phyloP scores from a whole-genome alignment of 805 yeast genomes.

The Candida vaughaniae region DNA sequence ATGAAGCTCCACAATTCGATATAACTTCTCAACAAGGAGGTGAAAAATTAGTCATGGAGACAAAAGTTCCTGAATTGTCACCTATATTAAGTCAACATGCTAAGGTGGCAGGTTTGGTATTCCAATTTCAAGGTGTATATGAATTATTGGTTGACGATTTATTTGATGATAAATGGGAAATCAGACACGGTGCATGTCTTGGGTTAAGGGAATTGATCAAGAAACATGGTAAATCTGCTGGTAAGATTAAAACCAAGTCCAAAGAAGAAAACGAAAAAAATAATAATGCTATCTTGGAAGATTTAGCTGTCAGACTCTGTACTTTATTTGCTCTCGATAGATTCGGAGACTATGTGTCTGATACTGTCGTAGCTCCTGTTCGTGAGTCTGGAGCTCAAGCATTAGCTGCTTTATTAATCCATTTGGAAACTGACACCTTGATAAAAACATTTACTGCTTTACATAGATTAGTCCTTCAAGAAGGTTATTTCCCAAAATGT shows the following conservation, averaged over 20 bases:
- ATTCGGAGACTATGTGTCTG: conserved; percentile 96
- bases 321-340: conserved; percentile 89
- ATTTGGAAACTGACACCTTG: conserved; percentile 60
- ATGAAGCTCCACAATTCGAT: conserved; percentile 44
- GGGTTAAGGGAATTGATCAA: conserved; percentile 85
- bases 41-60: conserved; percentile 81
- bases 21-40: conserved; percentile 80
- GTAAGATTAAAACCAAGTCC: conserved; percentile 67
- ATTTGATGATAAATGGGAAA: conserved; percentile 88
- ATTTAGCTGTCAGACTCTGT: conserved; percentile 79
- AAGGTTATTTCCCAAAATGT: conserved; percentile 49
- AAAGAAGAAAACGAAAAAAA: conserved; percentile 59
- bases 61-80: conserved; percentile 60
- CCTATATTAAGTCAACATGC: conserved; percentile 71
- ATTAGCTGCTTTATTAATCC: conserved; percentile 81
- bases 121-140: conserved; percentile 95
- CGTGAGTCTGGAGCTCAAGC: conserved; percentile 96
- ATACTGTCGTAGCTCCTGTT: conserved; percentile 97
- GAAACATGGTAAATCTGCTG: conserved; percentile 83
- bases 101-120: conserved; percentile 69
- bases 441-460: conserved; percentile 63
- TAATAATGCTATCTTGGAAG: conserved; percentile 76
- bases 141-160: conserved; percentile 77
- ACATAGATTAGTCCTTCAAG: conserved; percentile 68
- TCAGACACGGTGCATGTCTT: conserved; percentile 92